Evolutionary conservation across 352 stramenopile genomes (phyloP), one percentile per base, ranked within the genome.

Genomic region (Blastocystis hominis): DNA sequence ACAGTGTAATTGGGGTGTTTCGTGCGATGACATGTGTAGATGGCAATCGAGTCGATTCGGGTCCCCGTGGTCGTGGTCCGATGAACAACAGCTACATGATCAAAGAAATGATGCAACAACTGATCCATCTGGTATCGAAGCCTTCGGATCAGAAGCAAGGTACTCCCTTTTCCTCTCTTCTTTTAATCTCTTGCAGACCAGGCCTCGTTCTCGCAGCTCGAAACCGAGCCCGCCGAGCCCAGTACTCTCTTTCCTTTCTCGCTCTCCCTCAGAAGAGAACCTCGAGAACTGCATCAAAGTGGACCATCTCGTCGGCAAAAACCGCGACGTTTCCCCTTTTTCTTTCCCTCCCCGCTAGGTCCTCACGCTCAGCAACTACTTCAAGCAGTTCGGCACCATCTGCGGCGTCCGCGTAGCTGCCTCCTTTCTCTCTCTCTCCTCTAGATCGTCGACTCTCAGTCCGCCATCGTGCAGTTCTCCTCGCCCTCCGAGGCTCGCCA

Each of bases 281-380:
- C 7, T n/a, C 34, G 68, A 78, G 68, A 78, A 78, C 53, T 78
- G 68, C 42, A 78, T 78, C 47, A 78, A 78, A 38, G 68, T 78
- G 68, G 24, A 62, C 10, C 46, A 61, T 38, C 40, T 78, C 24
- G 42, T 46, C 4, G 62, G 62, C 17, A 78, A 78, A 46, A 78
- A 78, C 47, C 59, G 59, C 42, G 62, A 78, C 47, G 68, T 78
- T 17, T 38, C 10, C 13, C 34, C 10, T 20, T 6, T 17, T 3
- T 20, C 42, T 36, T 10, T 13, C 30, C 9, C 2, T 78, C 42
- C 9, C 46, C 3, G 34, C 3, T 61, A 78, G 68, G 62, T 78
- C 47, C 40, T 78, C 30, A 24, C 68, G 7, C 68, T 78, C 1
- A 30, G 68, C 13, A 50, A 46, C 30, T 55, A 78, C 47, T 78